Conservation (phyloP, 352 stramenopile species). For the Phytophthora vignae region DNA sequence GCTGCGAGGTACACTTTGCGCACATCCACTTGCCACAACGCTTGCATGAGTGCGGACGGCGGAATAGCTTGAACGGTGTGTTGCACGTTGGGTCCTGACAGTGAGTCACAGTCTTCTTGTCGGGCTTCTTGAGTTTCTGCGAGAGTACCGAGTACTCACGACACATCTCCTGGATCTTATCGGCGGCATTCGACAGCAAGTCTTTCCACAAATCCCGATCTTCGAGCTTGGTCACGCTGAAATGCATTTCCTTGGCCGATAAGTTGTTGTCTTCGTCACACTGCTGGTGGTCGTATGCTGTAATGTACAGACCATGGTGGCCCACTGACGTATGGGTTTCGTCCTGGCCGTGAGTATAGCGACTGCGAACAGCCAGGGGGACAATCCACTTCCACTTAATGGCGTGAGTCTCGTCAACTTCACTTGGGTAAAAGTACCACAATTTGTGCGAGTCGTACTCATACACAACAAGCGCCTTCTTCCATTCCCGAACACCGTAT, state of each 20-base stretch:
- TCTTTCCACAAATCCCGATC: conserved; percentile 86
- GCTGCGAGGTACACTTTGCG: conserved; percentile 81
- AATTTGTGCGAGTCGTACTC: conserved; percentile 89
- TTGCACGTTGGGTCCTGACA: conserved; percentile 77
- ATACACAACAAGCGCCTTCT: conserved; percentile 88
- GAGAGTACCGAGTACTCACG: conserved; percentile 71
- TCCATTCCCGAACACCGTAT: conserved; percentile 67
- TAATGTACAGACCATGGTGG: conserved; percentile 86
- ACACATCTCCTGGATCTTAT: conserved; percentile 71
- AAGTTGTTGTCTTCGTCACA: conserved; percentile 52
- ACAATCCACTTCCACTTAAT: conserved; percentile 92
- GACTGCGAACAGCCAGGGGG: conserved; percentile 69
- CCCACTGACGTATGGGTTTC: conserved; percentile 85
- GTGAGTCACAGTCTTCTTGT: conserved; percentile 85
- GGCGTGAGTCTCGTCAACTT: conserved; percentile 79
- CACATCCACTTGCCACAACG: conserved; percentile 90
- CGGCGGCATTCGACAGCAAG: conserved; percentile 63
- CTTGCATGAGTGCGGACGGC: conserved; percentile 84
- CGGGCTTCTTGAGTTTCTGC: conserved; percentile 82
- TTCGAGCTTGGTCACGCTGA: conserved; percentile 87
- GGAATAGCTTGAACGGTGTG: conserved; percentile 84
- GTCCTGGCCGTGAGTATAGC: conserved; percentile 88
- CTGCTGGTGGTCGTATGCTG: conserved; percentile 81
- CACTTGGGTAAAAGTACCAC: conserved; percentile 91
- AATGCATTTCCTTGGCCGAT: conserved; percentile 78